Conservation (phyloP, 257 asterid species). For the Vinca minor region DNA sequence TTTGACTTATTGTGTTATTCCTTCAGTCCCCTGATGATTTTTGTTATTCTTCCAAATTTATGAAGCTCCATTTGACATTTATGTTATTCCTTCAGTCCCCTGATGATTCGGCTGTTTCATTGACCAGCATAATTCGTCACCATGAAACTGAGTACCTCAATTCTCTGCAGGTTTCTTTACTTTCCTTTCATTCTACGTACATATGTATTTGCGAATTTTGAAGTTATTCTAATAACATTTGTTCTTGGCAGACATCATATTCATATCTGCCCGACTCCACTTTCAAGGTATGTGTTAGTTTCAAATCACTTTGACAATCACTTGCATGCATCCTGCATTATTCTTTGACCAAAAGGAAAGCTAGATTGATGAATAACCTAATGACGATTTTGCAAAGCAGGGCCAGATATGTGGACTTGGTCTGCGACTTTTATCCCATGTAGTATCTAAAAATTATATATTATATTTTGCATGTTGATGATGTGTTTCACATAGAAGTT, state of each 20-base stretch:
- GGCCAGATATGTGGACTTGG: not conserved
- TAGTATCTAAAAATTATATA: not conserved
- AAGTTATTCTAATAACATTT: not conserved
- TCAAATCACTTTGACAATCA: not conserved
- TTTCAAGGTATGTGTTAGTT: conserved; percentile 62
- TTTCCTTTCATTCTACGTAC: not conserved
- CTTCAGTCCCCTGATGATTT: too few relatives aligned
- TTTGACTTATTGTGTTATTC: not conserved
- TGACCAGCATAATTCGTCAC: conserved; percentile 68
- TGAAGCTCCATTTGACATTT: conserved; percentile 16
- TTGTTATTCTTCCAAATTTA: not conserved
- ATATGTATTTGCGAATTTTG: conserved; percentile 5
- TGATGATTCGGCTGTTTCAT: conserved; percentile 70
- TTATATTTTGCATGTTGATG: not conserved
- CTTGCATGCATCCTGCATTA: not conserved
- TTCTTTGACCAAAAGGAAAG: not conserved
- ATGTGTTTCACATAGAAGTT: not conserved
- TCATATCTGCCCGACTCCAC: conserved; percentile 77
- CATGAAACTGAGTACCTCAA: conserved; percentile 79
- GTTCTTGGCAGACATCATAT: conserved; percentile 62
- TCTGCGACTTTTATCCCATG: not conserved
- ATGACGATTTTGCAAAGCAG: not conserved
- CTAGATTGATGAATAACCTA: not conserved
- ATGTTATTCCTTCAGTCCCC: conserved; percentile 52
- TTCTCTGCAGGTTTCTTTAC: conserved; percentile 59